Base-by-base conservation (phyloP, 2,329 filamentous ascomycete genomes). In the Ceratocystis harringtonii region DNA sequence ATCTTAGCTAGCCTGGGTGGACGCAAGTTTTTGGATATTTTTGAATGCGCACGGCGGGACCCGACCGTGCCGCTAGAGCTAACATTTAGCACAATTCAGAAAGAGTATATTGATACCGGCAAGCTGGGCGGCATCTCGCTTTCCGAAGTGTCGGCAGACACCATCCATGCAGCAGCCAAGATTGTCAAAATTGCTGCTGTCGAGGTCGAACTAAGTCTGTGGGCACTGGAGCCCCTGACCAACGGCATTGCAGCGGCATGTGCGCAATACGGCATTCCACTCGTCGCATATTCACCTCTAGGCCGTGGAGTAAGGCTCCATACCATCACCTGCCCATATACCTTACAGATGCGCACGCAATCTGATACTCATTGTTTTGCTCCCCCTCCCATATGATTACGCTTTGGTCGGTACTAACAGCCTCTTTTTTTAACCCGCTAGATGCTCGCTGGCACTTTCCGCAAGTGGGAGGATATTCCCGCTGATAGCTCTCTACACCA, bases 241-340 rank as follows among this genome's bases (percentile, higher is more conserved):
- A 82, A 83, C 69, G 80, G 81, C 1, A 74, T 84, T 44, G 78
- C 78, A 2, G 76, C 76, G 1, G 78, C 81, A 0, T 87, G 84
- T 70, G 79, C 77, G 0, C 79, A 92, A 71, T 74, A 87, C 58
- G 76, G 78, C 60, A 90, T 92, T 67, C 85, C 87, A 0, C 76
- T 92, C 61, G 75, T 90, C 44, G 87, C 86, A 0, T 92, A 90
- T 74, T 86, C 85, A 57, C 88, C 89, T 0, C 77, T 91, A 0
- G 85, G 87, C 3, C 77, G 81, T 30, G 80, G 80, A 1, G 76
- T 77, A 72, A 70, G 75, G 72, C 25, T 41, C 44, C 28, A 28
- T 58, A 32, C 36, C 36, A 5, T 10, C 36, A 41, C 12, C 36
- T 30, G 15, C 36, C 25, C 32, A n/a, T 61, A 2, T 7, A 61